Evolutionary conservation across 2,329 filamentous ascomycete species (phyloP).

Genomic region (Trichothecium roseum): DNA sequence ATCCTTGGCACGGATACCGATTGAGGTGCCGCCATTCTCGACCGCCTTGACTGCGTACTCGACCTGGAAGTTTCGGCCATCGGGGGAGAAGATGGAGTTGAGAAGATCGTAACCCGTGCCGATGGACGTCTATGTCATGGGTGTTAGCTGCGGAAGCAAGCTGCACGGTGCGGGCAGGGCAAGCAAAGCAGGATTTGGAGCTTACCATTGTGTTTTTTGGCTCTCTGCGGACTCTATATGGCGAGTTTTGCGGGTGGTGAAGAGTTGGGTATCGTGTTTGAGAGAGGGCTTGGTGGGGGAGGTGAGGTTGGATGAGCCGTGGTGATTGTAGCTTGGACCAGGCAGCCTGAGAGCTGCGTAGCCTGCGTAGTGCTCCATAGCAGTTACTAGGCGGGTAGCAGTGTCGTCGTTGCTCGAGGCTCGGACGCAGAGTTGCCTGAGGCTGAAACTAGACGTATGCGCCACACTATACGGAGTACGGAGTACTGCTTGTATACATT

Average conservation of each 20-base stretch:
- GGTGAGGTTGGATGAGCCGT: conserved; percentile 8
- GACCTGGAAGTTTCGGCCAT: conserved; percentile 98
- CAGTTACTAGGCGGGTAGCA: conserved; percentile 1
- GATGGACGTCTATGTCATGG: conserved; percentile 77
- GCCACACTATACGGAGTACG: no score
- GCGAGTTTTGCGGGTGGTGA: conserved; percentile 3
- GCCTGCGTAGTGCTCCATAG: not conserved
- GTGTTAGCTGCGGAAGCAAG: not conserved
- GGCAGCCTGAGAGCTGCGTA: conserved; percentile 31
- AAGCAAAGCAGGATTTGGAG: conserved; percentile 3
- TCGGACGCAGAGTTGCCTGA: not conserved
- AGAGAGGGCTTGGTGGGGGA: conserved; percentile 8
- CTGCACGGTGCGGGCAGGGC: not conserved
- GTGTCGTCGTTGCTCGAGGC: not conserved
- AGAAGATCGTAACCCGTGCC: conserved; percentile 98
- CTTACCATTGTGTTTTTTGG: conserved; percentile 21
- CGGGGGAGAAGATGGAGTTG: conserved; percentile 98
- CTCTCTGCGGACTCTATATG: conserved; percentile 6
- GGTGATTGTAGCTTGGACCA: conserved; percentile 14
- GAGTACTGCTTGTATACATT: no score
- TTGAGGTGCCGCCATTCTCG: conserved; percentile 91
- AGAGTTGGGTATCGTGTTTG: conserved; percentile 7
- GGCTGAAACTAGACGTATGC: no score
- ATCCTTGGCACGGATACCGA: conserved; percentile 95
- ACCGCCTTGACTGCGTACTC: conserved; percentile 99